Percentiles rank a stretch among this genome's conserved stretches.
Evolutionary conservation across 1,284 basidiomycete species (phyloP).

Genomic region (Microbotryum lychnidis-dioicae): DNA sequence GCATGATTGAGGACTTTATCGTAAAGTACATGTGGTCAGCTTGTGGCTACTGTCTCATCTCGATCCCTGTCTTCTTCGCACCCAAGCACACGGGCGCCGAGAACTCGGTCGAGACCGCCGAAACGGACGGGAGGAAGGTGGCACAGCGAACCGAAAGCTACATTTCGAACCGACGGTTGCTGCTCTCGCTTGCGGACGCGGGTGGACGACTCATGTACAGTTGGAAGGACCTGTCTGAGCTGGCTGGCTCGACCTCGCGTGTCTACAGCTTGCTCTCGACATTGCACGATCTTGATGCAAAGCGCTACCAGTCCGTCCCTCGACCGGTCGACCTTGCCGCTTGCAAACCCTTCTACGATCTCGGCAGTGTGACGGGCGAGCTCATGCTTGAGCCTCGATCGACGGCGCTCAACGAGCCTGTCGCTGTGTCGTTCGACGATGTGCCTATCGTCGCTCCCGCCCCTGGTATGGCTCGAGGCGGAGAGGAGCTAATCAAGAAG

Average conservation of each 20-base stretch:
- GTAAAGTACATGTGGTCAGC: conserved; percentile 94
- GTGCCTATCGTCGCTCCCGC: conserved; percentile 62
- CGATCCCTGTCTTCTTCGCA: conserved; percentile 69
- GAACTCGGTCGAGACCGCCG: conserved; percentile 10
- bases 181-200: conserved; percentile 88
- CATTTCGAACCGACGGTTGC: conserved; percentile 85
- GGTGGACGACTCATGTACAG: conserved; percentile 56
- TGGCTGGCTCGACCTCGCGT: conserved; percentile 83
- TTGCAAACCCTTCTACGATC: conserved; percentile 43
- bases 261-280: conserved; percentile 81
- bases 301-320: conserved; percentile 45
- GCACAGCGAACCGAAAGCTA: conserved; percentile 45
- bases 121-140: conserved; percentile 37
- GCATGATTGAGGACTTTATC: conserved; percentile 74
- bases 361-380: conserved; percentile 44
- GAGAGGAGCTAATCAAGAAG: conserved; percentile 60
- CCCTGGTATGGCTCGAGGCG: conserved; percentile 47
- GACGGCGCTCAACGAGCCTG: conserved; percentile 36
- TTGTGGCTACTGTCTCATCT: conserved; percentile 55
- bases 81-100: conserved; percentile 3
- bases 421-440: conserved; percentile 51
- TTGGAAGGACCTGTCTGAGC: conserved; percentile 69
- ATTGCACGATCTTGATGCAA: conserved; percentile 58
- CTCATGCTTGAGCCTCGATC: conserved; percentile 28
- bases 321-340: conserved; percentile 37